These are phyloP conservation scores for Thalassiosira sp. DNA, from an alignment of 352 stramenopile genomes.

Conservation along the genomic window DNA sequence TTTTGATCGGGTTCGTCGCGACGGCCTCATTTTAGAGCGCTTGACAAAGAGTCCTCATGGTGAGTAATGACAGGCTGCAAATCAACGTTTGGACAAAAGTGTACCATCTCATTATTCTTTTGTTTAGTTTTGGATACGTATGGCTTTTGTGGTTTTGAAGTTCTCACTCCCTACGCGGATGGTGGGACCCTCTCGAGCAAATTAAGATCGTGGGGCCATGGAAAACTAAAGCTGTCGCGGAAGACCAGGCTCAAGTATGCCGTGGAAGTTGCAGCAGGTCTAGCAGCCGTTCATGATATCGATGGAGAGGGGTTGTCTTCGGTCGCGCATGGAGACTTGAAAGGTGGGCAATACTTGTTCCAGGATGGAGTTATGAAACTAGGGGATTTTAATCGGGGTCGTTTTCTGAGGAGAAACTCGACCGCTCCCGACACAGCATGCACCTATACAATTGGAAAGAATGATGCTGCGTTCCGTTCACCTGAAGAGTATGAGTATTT, in stretches of 20 bases:
- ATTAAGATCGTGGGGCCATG: constrained; percentile 26
- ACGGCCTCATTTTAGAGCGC: constrained; percentile 65
- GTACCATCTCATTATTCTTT: constrained; percentile 1
- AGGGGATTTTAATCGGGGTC: constrained; percentile 63
- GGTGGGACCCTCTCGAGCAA: constrained; percentile 42
- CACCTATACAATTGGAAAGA: constrained; percentile 43
- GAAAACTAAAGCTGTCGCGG: constrained; percentile 36
- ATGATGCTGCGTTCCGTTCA: constrained; percentile 46
- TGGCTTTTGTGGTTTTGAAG: constrained; percentile 65
- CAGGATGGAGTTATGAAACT: constrained; percentile 54
- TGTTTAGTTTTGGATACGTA: constrained; percentile 64
- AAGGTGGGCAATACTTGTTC: constrained; percentile 67
- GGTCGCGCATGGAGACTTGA: constrained; percentile 76
- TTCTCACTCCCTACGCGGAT: constrained; percentile 58
- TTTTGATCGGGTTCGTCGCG: constrained; percentile 70
- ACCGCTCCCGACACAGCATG: constrained; percentile 25
- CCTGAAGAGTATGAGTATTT: constrained; percentile 60
- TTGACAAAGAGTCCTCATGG: constrained; percentile 44
- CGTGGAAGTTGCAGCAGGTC: constrained; percentile 52
- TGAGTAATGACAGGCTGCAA: constrained; percentile 10
- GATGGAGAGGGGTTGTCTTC: constrained; percentile 58
- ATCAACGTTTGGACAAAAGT: no score
- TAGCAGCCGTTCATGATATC: constrained; percentile 71
- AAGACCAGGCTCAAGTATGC: constrained; percentile 56
- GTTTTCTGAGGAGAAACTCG: constrained; percentile 39